phyloP scores from a whole-genome alignment of 2,329 filamentous ascomycete species.

The Periconia macrospinosa region DNA sequence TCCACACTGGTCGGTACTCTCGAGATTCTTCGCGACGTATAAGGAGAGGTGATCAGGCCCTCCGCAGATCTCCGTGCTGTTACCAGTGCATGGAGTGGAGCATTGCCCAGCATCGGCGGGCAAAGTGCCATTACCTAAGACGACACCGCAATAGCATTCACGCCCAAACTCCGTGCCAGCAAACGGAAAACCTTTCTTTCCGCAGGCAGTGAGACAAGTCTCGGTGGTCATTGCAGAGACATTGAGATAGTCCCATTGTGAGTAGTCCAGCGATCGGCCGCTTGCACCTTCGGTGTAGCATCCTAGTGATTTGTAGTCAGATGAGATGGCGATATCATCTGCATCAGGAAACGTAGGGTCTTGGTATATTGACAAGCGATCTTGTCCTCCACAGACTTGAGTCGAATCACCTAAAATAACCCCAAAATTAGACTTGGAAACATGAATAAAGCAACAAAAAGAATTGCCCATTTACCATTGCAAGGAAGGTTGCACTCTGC shows the following conservation, averaged over 20 bases:
- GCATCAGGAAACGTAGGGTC: slow-evolving; percentile 40
- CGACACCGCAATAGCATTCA: slow-evolving; percentile 40
- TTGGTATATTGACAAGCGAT: slow-evolving; percentile 34
- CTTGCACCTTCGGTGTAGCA: slow-evolving; percentile 44
- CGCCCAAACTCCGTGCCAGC: slow-evolving; percentile 38
- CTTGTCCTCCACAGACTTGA: slow-evolving; percentile 19
- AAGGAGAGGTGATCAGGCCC: slow-evolving; percentile 24
- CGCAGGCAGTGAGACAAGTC: slow-evolving; percentile 45
- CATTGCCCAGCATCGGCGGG: slow-evolving; percentile 9
- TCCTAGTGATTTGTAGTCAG: slow-evolving; percentile 32
- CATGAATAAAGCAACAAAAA: neutral
- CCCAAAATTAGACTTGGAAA: neutral
- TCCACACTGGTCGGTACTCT: slow-evolving; percentile 14
- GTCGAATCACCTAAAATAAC: slow-evolving; percentile 8
- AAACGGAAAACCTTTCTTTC: slow-evolving; percentile 37
- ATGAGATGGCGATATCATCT: slow-evolving; percentile 23
- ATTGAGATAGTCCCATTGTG: slow-evolving; percentile 34
- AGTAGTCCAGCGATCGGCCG: slow-evolving; percentile 27
- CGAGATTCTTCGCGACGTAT: slow-evolving; percentile 19
- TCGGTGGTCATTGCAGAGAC: slow-evolving; percentile 38
- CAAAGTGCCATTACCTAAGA: slow-evolving; percentile 37
- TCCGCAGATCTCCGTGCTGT: slow-evolving; percentile 14
- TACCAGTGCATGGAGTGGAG: slow-evolving; percentile 14
- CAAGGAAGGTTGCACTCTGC: slow-evolving; percentile 22
- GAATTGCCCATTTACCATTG: slow-evolving; percentile 10